Percentiles rank a stretch among this genome's conserved stretches.
Evolutionary conservation across 2,329 filamentous ascomycete genomes (phyloP).

Genomic region (Colletotrichum lentis): DNA sequence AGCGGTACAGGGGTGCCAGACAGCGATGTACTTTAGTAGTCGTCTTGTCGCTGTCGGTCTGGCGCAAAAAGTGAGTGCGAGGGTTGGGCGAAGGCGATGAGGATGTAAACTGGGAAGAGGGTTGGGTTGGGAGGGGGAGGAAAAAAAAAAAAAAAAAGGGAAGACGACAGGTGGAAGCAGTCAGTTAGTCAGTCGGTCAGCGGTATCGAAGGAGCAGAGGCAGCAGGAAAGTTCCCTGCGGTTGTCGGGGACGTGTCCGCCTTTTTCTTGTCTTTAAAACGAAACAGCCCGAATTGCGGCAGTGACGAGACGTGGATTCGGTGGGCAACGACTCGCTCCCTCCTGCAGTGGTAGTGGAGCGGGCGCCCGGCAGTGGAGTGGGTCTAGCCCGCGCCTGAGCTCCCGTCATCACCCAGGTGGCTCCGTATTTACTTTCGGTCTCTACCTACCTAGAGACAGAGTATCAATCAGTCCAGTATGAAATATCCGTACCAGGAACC

Average conservation of each 20-base stretch:
- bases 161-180: neutral
- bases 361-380: slow-evolving; percentile 18
- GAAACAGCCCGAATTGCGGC: slow-evolving; percentile 37
- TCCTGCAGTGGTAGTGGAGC: slow-evolving; percentile 27
- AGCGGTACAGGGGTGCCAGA: slow-evolving; percentile 3
- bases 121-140: neutral
- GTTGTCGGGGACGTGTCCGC: slow-evolving; percentile 32
- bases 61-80: neutral
- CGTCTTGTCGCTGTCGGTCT: neutral
- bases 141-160: neutral
- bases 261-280: slow-evolving; percentile 36
- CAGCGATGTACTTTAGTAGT: neutral
- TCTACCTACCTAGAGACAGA: too few relatives aligned
- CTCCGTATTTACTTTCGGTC: too few relatives aligned
- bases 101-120: neutral
- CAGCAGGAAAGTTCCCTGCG: slow-evolving; percentile 15
- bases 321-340: slow-evolving; percentile 32
- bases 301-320: slow-evolving; percentile 36
- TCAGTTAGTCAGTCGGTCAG: neutral
- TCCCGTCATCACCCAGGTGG: slow-evolving; percentile 13
- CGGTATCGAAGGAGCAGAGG: slow-evolving; percentile 14
- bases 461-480: too few relatives aligned
- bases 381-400: slow-evolving; percentile 23
- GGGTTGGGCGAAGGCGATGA: neutral
- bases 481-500: neutral